Evolutionary conservation across 2,329 filamentous ascomycete genomes (phyloP), one percentile per base, ranked within the genome.

Genomic region (Cladosporium phlei): DNA sequence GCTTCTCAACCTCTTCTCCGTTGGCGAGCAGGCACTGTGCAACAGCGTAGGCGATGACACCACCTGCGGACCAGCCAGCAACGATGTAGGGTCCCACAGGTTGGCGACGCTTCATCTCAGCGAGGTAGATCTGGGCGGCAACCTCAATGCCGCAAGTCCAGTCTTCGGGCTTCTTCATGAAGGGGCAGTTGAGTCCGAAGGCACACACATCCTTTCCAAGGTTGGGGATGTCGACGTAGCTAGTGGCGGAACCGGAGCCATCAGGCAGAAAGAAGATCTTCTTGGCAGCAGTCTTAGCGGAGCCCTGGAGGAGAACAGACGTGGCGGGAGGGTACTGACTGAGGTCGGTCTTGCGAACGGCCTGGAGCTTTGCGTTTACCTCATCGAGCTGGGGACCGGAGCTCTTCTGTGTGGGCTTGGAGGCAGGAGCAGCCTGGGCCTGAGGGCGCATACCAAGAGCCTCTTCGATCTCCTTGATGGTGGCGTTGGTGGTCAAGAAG

Each of bases 41-140:
- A 19, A 74, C 73, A 52, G 75, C 72, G 52, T 76, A 77, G 20
- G 74, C 74, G 55, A 76, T 71, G 37, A 77, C 74, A 61, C 75
- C 75, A 54, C 75, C 75, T 40, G 75, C 75, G 43, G 74, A 77
- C 75, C 75, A 78, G 43, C 75, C 75, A 51, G 74, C 75, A 37
- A 78, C 62, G 56, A 74, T 66, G 61, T 77, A 77, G 14, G 74
- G 74, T 50, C 85, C 85, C 17, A 70, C 59, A 3, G 83, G 80
- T 65, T 88, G 84, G 40, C 83, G 82, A 4, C 80, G 77, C 65
- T 80, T 82, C 65, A 88, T 85, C 66, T 88, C 84, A 4, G 74
- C 69, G 29, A 86, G 76, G 65, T 83, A 86, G 60, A 82, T 76
- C 54, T 74, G 66, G 5, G 81, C 78, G 61, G 84, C 79, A 20